Conservation (phyloP, 441 rosid genomes). For the Macaranga tanarius region DNA sequence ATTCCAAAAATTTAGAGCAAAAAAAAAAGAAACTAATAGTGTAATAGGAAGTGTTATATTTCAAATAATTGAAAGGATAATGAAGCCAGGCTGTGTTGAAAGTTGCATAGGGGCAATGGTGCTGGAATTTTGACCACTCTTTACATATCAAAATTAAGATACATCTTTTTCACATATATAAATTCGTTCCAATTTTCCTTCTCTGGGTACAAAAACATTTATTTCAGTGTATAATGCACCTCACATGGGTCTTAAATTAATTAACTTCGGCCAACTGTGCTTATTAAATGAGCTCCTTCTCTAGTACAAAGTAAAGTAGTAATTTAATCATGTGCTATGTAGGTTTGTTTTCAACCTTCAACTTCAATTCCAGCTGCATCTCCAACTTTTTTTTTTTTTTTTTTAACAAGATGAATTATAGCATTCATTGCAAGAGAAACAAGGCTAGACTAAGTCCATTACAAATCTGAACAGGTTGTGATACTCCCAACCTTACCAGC, state of each 20-base stretch:
- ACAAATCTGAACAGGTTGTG: too few species aligned
- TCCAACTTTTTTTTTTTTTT: too few species aligned
- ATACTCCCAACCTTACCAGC: too few species aligned
- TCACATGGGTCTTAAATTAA: constrained; percentile 38
- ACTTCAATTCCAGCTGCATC: too few species aligned
- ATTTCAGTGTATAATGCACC: constrained; percentile 27
- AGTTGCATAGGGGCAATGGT: constrained; percentile 10
- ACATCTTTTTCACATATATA: background rate
- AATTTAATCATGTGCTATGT: constrained; percentile 11
- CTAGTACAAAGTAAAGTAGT: too few species aligned
- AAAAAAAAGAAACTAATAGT: background rate
- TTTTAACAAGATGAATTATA: too few species aligned
- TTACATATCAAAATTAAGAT: background rate
- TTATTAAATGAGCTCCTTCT: constrained; percentile 29
- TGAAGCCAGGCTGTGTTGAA: constrained; percentile 41
- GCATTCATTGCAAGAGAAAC: too few species aligned
- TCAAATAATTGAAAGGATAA: constrained; percentile 33
- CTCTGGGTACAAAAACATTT: constrained; percentile 26
- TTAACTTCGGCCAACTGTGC: constrained; percentile 29
- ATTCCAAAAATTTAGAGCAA: background rate
- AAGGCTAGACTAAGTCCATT: too few species aligned
- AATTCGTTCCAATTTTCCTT: background rate
- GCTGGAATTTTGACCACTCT: constrained; percentile 28
- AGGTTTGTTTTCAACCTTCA: too few species aligned
- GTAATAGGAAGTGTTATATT: constrained; percentile 11